Conservation (phyloP, 306 rosid species). For the Potentilla sterilis region DNA sequence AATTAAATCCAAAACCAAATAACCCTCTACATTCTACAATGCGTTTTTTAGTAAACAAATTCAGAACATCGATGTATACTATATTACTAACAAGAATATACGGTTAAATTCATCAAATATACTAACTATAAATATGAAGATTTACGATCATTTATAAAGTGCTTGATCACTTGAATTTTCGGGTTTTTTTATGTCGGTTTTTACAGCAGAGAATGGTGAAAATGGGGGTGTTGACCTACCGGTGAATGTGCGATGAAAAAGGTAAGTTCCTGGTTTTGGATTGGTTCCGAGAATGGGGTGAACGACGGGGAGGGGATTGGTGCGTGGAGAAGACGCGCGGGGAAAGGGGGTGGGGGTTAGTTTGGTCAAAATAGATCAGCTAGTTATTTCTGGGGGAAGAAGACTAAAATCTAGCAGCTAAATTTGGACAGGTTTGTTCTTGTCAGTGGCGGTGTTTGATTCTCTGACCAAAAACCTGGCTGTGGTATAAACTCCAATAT, state of each 20-base stretch:
- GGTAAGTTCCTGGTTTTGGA: not conserved
- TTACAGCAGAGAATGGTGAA: not conserved
- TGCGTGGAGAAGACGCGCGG: slow-evolving; percentile 2
- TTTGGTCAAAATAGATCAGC: slow-evolving; percentile 20
- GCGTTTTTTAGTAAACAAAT: too few relatives aligned
- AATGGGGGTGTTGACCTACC: not conserved
- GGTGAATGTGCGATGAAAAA: slow-evolving; percentile 2
- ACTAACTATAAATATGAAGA: too few relatives aligned
- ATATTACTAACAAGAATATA: too few relatives aligned
- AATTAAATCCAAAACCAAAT: too few relatives aligned
- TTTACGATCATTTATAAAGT: too few relatives aligned
- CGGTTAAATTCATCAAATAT: too few relatives aligned
- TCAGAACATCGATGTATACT: too few relatives aligned
- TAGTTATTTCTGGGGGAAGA: not conserved
- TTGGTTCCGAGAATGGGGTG: not conserved
- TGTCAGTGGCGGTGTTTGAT: slow-evolving; percentile 1
- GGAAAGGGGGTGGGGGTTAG: not conserved
- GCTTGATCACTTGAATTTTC: too few relatives aligned
- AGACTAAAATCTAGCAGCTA: not conserved
- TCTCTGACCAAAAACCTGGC: not conserved
- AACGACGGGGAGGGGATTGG: not conserved
- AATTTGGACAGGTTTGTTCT: slow-evolving; percentile 4
- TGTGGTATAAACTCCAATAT: too few relatives aligned
- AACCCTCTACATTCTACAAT: too few relatives aligned
- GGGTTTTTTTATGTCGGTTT: not conserved